Evolutionary conservation across 1,284 basidiomycete species (phyloP), one percentile per base, ranked within the genome.

Genomic region (Tylopilus sp.): DNA sequence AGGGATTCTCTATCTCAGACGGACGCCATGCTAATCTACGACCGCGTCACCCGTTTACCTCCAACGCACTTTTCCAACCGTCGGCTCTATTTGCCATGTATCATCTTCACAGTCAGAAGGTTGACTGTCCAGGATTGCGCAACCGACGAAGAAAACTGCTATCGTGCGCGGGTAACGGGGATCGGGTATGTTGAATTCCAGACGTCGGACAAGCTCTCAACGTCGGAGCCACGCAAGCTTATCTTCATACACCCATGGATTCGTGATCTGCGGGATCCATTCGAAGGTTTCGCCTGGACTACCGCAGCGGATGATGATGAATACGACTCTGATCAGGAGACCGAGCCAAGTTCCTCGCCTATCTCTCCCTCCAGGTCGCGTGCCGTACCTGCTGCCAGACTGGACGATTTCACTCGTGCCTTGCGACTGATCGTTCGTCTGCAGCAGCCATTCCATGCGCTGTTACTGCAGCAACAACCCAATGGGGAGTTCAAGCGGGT

Each of bases 391-490:
- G 10, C 15, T 3, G 19, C 16, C 2, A 4, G 19, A 7, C 18
- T 46, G 42, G 46, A 46, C 16, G 33, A 29, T 12, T 15, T 35
- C 9, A 47, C 26, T 2, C 31, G 42, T 2, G 46, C 42, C 3
- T 45, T 47, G 25, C 31, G 45, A 12, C 11, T 47, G 18, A 15
- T 45, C 9, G 41, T 21, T 21, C 46, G 41, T 34, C 31, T 47
- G 18, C 31, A 12, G 15, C 25, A 45, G 12, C 25, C 41, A 6
- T 46, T 47, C 26, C 26, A 47, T 12, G 41, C 4, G 18, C 11
- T 35, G 41, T 35, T 47, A 11, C 42, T 47, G 15, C 41, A 48
- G 19, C 46, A 48, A 23, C 46, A 47, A 13, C 46, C 25, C n/a
- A 35, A 47, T 16, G 42, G 46, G 2, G 40, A 29, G 19, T 45